Conservation (phyloP, 2,329 filamentous ascomycete genomes). For the Exophiala xenobiotica region DNA sequence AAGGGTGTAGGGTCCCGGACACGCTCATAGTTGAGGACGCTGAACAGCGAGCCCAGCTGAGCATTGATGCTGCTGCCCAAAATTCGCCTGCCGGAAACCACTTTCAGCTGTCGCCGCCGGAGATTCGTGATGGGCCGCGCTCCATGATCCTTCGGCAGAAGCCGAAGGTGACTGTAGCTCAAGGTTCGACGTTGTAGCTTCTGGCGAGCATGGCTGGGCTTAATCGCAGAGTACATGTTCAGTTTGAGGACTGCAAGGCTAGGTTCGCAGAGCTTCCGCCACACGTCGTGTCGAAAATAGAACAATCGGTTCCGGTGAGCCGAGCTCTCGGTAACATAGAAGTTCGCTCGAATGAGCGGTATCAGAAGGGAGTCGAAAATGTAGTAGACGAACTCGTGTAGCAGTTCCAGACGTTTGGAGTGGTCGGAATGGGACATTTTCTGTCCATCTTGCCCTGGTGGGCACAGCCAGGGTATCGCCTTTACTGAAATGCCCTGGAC, state of each 20-base stretch:
- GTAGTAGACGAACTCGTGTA: constrained; percentile 86
- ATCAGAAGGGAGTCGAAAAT: constrained; percentile 88
- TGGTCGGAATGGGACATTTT: constrained; percentile 71
- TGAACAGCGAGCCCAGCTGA: constrained; percentile 70
- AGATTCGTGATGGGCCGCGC: constrained; percentile 88
- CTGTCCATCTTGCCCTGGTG: constrained; percentile 42
- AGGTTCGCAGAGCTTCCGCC: constrained; percentile 74
- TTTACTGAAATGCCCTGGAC: constrained; percentile 72
- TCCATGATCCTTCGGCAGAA: constrained; percentile 76
- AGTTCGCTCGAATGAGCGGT: constrained; percentile 80
- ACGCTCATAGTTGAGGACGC: constrained; percentile 76
- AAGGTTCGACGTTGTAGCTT: constrained; percentile 64
- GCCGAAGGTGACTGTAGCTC: constrained; percentile 73
- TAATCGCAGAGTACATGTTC: constrained; percentile 77
- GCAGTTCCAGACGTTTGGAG: constrained; percentile 72
- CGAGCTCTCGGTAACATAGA: constrained; percentile 91
- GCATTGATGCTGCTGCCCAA: constrained; percentile 68
- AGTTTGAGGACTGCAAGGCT: constrained; percentile 65
- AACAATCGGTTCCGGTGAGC: constrained; percentile 77
- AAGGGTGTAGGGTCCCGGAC: constrained; percentile 57
- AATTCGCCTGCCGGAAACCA: constrained; percentile 52
- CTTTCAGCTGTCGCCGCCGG: constrained; percentile 59
- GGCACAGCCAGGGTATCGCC: constrained; percentile 70
- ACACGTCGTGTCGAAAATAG: constrained; percentile 93
- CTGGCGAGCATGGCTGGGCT: constrained; percentile 53